Evolutionary conservation across 176 grass and related monocot genomes (phyloP).

Genomic region (Carex kokanica): DNA sequence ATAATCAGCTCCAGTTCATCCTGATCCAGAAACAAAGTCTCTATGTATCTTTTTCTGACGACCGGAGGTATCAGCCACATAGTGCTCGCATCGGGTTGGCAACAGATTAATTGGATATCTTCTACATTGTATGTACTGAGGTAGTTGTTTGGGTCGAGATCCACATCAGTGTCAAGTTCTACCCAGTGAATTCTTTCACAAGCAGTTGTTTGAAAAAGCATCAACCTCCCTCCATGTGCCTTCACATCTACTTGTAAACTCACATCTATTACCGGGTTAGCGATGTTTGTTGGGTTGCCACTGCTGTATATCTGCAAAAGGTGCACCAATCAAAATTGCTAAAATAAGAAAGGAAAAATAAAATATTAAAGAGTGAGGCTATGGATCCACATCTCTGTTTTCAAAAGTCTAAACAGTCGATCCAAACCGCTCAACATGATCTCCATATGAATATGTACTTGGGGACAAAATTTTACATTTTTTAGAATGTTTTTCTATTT

Average conservation of each 20-base stretch:
- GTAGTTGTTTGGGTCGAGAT: conserved; percentile 68
- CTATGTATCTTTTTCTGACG: conserved; percentile 62
- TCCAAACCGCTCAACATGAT: too few relatives aligned
- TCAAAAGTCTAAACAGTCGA: neutral
- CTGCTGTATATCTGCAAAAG: conserved; percentile 96
- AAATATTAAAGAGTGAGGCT: too few relatives aligned
- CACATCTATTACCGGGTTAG: conserved; percentile 91
- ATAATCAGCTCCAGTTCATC: conserved; percentile 68
- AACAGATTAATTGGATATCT: conserved; percentile 97
- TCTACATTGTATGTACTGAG: conserved; percentile 76
- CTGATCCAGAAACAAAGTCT: conserved; percentile 52
- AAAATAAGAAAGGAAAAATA: neutral
- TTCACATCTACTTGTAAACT: conserved; percentile 96
- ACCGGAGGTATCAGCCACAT: conserved; percentile 83
- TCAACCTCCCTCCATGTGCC: conserved; percentile 75
- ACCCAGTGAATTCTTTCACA: conserved; percentile 87
- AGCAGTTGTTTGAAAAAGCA: conserved; percentile 65
- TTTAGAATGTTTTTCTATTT: too few relatives aligned
- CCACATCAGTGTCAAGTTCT: conserved; percentile 41
- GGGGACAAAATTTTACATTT: too few relatives aligned
- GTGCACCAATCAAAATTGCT: conserved; percentile 1
- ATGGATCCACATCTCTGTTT: too few relatives aligned
- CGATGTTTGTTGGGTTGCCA: conserved; percentile 98
- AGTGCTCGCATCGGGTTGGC: conserved; percentile 85
- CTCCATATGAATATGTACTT: too few relatives aligned